Percentiles rank a stretch among this genome's conserved stretches.
Evolutionary conservation across 495 filamentous ascomycete species (phyloP).

Genomic region (Tuber brumale): DNA sequence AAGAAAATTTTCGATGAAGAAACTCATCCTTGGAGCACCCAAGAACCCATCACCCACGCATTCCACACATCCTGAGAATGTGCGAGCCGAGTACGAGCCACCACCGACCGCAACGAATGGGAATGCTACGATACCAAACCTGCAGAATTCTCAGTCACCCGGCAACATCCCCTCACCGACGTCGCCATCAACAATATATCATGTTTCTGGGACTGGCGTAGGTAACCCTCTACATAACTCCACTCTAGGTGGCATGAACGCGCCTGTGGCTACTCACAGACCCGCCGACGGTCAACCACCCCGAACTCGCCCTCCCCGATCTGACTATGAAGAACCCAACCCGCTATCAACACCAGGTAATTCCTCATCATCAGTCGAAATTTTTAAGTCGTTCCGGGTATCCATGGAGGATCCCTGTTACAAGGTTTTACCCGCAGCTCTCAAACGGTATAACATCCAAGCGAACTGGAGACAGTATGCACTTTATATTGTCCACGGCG

Average conservation of each 20-base stretch:
- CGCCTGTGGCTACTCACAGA: conserved; percentile 21
- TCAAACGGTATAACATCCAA: conserved; percentile 97
- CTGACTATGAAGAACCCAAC: conserved; percentile 37
- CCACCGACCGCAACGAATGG: conserved; percentile 44
- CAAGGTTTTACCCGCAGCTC: conserved; percentile 89
- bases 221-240: conserved; percentile 24
- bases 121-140: conserved; percentile 20
- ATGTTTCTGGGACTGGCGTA: conserved; percentile 46
- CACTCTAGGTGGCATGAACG: conserved; percentile 23
- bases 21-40: conserved; percentile 76
- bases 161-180: conserved; percentile 71
- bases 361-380: conserved; percentile 51
- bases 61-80: conserved; percentile 45
- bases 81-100: conserved; percentile 52
- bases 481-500: conserved; percentile 93
- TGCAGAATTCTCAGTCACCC: conserved; percentile 54
- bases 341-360: conserved; percentile 22
- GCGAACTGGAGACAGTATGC: conserved; percentile 96
- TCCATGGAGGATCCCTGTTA: conserved; percentile 96
- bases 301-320: conserved; percentile 18
- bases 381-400: conserved; percentile 96
- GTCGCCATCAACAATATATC: conserved; percentile 49
- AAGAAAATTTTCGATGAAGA: conserved; percentile 84
- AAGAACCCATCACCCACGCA: conserved; percentile 77
- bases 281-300: conserved; percentile 14